Base-by-base conservation (phyloP, 1,284 basidiomycete genomes). In the Apiotrichum gracile region DNA sequence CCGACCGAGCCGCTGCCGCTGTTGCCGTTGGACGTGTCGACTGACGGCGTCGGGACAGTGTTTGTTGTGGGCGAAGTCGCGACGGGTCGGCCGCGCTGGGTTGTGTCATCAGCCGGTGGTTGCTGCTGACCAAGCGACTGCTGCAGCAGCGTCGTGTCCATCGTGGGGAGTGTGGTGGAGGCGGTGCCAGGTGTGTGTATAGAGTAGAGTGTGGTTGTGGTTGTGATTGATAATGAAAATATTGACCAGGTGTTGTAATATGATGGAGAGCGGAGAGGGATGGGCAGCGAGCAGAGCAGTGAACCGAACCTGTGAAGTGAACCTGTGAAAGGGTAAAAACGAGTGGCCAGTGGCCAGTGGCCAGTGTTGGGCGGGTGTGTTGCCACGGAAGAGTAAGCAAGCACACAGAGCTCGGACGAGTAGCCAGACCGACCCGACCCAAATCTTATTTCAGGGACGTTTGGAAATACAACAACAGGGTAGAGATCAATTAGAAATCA, bases 91-190 rank as follows among this genome's bases (percentile, higher is more conserved):
- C 40, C 42, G 49, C 41, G 24, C 27, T 47, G 49, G 16, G 45
- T 53, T 49, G 38, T 27, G 26, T 61, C 54, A 14, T 41, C 42
- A 19, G 47, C 25, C 22, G 55, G 21, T n/a, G 54, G 19, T 22
- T 24, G 17, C 31, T 45, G 43, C 21, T 43, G 41, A 5, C 43
- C 29, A 10, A 43, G 27, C 7, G 40, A 2, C 5, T 49, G 40
- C 49, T 62, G 57, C 8, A 62, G 31, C 4, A 55, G 45, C 16
- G 57, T 44, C 27, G 60, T 55, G 26, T 62, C 55, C 60, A 62
- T 62, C 25, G 22, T 53, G 24, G 40, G 17, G 19, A n/a, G 21
- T n/a, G 39, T 19, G 16, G 34, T 16, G 47, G 29, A 12, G 47
- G 38, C 26, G 43, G 13, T 13, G 10, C 13, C 14, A 22, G 16